Evolutionary conservation across 2,329 filamentous ascomycete species (phyloP), one percentile per base, ranked within the genome.

Genomic region (Tolypocladium guangdongense): DNA sequence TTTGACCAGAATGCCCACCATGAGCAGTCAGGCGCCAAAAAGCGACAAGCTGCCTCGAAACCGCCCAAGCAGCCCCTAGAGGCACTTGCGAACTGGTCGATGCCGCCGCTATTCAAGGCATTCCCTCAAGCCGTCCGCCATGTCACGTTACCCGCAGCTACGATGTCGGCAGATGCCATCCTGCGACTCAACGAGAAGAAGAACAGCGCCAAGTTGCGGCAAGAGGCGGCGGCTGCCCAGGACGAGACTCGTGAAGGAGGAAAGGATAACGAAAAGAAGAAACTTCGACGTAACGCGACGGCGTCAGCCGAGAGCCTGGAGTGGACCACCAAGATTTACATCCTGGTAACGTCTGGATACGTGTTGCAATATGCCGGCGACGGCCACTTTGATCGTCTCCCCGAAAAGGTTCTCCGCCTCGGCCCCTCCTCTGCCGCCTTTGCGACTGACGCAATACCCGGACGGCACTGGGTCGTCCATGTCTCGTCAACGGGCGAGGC

Each of bases 71-170:
- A 60, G 27, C 32, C 56, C 4, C 63, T 66, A 53, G 69, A 68
- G 32, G 63, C 67, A 4, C 57, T 74, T 27, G 67, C 71, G 4
- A 68, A 70, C 14, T 88, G 84, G 84, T 78, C 81, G 53, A 80
- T 84, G 18, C 88, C 89, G 7, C 88, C 90, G 2, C 72, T 96
- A 14, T 95, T 91, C 66, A 87, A 95, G 66, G 90, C 88, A 14
- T 95, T 90, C 65, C 86, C 88, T 0, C 90, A 95, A 68, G 83
- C 89, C 3, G 78, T 89, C 59, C 90, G 87, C 63, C 82, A 93
- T 66, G 83, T 82, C 12, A 82, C 79, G 18, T 74, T 95, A 3
- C 79, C 84, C 30, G 79, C 86, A 18, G 85, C 86, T 38, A 80
- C 78, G 2, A 70, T 86, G 12, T 81, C 86, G 1, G 79, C 86